phyloP scores from a whole-genome alignment of 257 asterid species.

The Solanum sparsipilum region DNA sequence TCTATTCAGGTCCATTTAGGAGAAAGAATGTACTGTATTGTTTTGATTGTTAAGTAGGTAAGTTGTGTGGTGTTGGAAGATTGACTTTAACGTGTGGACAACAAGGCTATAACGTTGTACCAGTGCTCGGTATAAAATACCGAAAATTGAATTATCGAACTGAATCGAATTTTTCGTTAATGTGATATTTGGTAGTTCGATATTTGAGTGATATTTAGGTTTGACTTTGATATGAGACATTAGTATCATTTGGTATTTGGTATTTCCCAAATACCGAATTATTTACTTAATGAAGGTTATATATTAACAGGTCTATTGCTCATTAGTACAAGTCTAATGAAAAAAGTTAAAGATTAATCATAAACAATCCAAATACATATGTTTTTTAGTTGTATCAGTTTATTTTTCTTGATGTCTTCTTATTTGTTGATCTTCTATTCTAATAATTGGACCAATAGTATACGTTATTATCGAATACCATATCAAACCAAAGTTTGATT shows the following conservation, averaged over 20 bases:
- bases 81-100: neutral
- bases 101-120: neutral
- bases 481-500: too few species aligned
- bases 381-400: neutral
- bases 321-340: neutral
- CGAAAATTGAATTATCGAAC: too few species aligned
- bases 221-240: too few species aligned
- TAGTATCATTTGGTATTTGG: neutral
- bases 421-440: neutral
- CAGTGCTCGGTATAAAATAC: too few species aligned
- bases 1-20: neutral
- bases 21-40: neutral
- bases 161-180: too few species aligned
- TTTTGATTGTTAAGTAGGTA: neutral
- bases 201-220: too few species aligned
- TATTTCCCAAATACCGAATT: too few species aligned
- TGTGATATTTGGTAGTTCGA: neutral
- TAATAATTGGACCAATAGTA: neutral
- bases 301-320: too few species aligned
- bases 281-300: neutral
- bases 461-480: neutral
- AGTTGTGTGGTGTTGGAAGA: neutral
- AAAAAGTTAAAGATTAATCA: too few species aligned
- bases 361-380: too few species aligned
- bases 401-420: too few species aligned